Evolutionary conservation across 306 rosid species (phyloP).

Genomic region (Rosa persica): DNA sequence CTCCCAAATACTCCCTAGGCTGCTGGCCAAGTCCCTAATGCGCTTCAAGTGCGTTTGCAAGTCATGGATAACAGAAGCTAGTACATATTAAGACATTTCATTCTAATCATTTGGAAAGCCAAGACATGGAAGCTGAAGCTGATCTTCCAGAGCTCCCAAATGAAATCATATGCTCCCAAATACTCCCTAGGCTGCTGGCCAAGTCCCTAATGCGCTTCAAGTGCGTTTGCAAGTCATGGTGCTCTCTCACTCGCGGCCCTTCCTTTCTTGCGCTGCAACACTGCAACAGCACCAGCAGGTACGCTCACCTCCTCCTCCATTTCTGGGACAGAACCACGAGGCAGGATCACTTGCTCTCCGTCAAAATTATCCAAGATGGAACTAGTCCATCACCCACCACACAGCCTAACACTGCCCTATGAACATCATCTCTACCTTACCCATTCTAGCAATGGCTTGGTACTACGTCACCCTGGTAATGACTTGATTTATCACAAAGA

Average conservation of each 20-base stretch:
- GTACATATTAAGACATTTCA: not conserved
- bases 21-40: constrained; percentile 11
- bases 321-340: not conserved
- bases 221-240: not conserved
- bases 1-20: not conserved
- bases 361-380: not conserved
- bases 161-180: not conserved
- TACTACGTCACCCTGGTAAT: not conserved
- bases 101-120: not conserved
- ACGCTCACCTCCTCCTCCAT: not conserved
- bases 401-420: not conserved
- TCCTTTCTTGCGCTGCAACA: not conserved
- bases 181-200: constrained; percentile 9
- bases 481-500: not conserved
- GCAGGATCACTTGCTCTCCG: not conserved
- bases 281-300: not conserved
- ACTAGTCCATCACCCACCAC: not conserved
- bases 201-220: constrained; percentile 12
- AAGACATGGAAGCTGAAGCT: not conserved
- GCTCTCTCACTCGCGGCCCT: constrained; percentile 3
- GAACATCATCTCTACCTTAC: not conserved
- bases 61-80: too few relatives aligned
- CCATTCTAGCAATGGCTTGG: not conserved
- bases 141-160: not conserved
- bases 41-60: constrained; percentile 2